phyloP scores from a whole-genome alignment of 2,329 filamentous ascomycete species.

The Hypocrella siamensis region DNA sequence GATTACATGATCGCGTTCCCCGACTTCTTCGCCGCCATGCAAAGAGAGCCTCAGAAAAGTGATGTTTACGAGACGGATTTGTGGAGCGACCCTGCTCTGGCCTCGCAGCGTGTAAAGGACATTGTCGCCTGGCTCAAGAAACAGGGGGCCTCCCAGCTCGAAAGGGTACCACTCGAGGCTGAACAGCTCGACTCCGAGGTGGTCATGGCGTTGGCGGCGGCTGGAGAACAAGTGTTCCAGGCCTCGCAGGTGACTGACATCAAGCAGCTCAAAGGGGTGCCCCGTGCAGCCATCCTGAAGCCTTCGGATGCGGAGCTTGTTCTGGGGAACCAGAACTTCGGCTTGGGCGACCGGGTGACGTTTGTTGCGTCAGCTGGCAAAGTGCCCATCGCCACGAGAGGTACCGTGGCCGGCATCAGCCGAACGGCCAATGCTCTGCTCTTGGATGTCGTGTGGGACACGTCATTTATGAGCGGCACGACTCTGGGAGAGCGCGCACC shows the following conservation, averaged over 20 bases:
- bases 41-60: conserved; percentile 70
- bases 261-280: conserved; percentile 65
- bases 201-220: conserved; percentile 64
- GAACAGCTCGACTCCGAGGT: conserved; percentile 89
- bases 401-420: conserved; percentile 90
- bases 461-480: conserved; percentile 92
- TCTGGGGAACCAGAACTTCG: conserved; percentile 69
- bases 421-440: conserved; percentile 69
- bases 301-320: conserved; percentile 93
- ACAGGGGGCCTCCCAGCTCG: conserved; percentile 80
- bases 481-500: conserved; percentile 81
- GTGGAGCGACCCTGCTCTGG: conserved; percentile 57
- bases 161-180: conserved; percentile 89
- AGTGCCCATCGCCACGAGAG: conserved; percentile 79
- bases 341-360: conserved; percentile 77
- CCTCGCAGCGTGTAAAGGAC: conserved; percentile 74
- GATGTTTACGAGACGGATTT: conserved; percentile 76
- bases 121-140: conserved; percentile 88
- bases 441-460: conserved; percentile 86
- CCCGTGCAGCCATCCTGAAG: conserved; percentile 75
- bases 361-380: conserved; percentile 89
- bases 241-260: conserved; percentile 37
- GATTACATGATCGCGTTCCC: conserved; percentile 91
- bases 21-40: conserved; percentile 83
- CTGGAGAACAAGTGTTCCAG: conserved; percentile 48